Evolutionary conservation across 805 yeast genomes (phyloP), one percentile per base, ranked within the genome.

Genomic region (Metschnikowia similis): DNA sequence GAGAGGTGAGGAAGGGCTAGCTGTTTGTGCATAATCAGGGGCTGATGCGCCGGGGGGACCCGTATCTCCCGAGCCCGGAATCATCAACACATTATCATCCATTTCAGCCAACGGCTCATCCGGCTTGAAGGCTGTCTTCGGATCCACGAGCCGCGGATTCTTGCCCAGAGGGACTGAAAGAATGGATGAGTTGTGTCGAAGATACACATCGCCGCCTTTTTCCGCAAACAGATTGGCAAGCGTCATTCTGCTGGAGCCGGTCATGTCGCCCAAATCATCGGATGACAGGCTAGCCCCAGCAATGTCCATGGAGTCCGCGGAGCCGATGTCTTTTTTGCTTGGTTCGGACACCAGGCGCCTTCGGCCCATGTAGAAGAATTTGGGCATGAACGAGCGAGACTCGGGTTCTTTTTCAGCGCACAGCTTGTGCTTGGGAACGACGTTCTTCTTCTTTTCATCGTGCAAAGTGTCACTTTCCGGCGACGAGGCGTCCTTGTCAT

Each of bases 101-200:
- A 32, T 21, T 32, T 32, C 31, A 3, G 17, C 10, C 17, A 34
- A 42, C 6, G 26, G 38, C n/a, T n/a, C 30, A 6, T 34, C 45
- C 6, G 45, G 38, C n/a, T 34, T 42, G 30, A 32, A 16, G 13
- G 45, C 45, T 13, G 29, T 34, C 13, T 27, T 21, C n/a, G 45
- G 30, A 9, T 42, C 45, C 34, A 38, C 26, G 6, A 38, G 30
- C 4, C 17, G 16, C 11, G 14, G 14, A 14, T 13, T 9, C 8
- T 45, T 37, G 35, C 31, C 43, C 30, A 46, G 37, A 4, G 51
- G 47, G 21, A 53, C 48, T 11, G 51, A 50, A 16, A 49, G 17
- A 14, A 49, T 50, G 13, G 53, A 50, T 13, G 72, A 73, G 44
- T 71, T 67, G 52, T 73, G 77, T 47, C 77, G 65, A 38, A 73